phyloP scores from a whole-genome alignment of 2,329 filamentous ascomycete genomes.

The Juglanconis sp. region DNA sequence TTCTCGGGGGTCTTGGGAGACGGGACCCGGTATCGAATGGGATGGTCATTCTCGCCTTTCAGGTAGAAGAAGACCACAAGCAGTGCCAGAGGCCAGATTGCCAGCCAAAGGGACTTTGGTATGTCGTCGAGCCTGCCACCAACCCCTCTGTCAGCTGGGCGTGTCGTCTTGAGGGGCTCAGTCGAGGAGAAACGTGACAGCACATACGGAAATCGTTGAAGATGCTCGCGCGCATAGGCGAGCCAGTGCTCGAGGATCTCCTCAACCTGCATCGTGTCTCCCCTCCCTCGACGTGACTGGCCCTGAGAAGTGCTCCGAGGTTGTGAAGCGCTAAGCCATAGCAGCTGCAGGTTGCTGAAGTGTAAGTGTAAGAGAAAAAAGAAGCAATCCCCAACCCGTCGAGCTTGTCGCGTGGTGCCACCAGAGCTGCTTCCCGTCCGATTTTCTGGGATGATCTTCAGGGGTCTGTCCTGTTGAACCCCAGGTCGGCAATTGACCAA shows the following conservation, averaged over 20 bases:
- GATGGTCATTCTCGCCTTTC: conserved; percentile 32
- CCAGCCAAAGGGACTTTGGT: conserved; percentile 5
- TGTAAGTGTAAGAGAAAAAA: not conserved
- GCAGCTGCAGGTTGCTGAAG: not conserved
- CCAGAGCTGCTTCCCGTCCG: conserved; percentile 1
- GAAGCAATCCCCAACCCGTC: not conserved
- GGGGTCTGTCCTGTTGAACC: not conserved
- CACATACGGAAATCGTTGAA: conserved; percentile 14
- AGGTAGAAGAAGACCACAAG: conserved; percentile 1
- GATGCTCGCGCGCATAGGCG: conserved; percentile 10
- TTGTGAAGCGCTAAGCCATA: not conserved
- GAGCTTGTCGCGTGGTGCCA: conserved; percentile 12
- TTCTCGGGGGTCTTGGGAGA: conserved; percentile 59
- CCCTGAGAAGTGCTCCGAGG: not conserved
- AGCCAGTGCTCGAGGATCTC: conserved; percentile 13
- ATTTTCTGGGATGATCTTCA: conserved; percentile 14
- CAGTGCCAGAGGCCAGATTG: conserved; percentile 9
- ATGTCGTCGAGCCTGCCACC: conserved; percentile 5
- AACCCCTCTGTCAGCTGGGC: conserved; percentile 3
- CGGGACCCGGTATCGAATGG: conserved; percentile 59
- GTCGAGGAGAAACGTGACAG: not conserved
- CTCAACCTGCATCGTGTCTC: conserved; percentile 8
- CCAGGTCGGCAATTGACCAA: not conserved
- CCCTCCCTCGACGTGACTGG: not conserved
- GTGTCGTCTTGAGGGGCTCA: not conserved